Evolutionary conservation across 352 stramenopile genomes (phyloP).

Genomic region (Pythium graminicola): DNA sequence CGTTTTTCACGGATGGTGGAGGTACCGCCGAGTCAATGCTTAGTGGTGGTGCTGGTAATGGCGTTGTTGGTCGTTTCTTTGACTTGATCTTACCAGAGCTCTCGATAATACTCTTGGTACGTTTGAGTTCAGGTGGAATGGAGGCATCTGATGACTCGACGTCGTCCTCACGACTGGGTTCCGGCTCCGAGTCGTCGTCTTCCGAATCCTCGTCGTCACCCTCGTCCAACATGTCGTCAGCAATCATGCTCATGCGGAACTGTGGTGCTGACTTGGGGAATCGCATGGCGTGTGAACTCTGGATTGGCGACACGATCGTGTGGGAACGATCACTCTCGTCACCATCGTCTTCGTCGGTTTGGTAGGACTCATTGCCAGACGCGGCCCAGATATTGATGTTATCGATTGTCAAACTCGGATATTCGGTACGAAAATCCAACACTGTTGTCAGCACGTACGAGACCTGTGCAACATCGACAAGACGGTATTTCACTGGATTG

Average conservation of each 20-base stretch:
- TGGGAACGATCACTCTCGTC: slow-evolving; percentile 10
- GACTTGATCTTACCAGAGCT: neutral
- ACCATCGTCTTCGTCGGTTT: neutral
- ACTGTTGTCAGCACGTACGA: slow-evolving; percentile 66
- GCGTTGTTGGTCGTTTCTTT: slow-evolving; percentile 4
- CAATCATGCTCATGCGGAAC: slow-evolving; percentile 16
- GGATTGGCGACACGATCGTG: slow-evolving; percentile 24
- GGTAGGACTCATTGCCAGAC: slow-evolving; percentile 20
- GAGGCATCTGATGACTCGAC: slow-evolving; percentile 12
- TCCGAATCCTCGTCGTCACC: slow-evolving; percentile 10
- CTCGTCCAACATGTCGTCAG: slow-evolving; percentile 7
- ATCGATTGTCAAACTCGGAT: slow-evolving; percentile 27
- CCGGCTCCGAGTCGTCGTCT: neutral
- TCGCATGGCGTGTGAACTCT: slow-evolving; percentile 15
- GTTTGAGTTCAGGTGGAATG: slow-evolving; percentile 10
- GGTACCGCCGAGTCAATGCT: slow-evolving; percentile 34
- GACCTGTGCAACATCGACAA: slow-evolving; percentile 60
- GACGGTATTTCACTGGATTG: slow-evolving; percentile 11
- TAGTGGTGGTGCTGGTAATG: slow-evolving; percentile 6
- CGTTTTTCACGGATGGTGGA: slow-evolving; percentile 32
- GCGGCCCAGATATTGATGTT: slow-evolving; percentile 54
- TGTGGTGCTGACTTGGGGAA: slow-evolving; percentile 26
- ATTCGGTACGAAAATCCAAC: slow-evolving; percentile 60
- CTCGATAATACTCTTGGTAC: slow-evolving; percentile 9
- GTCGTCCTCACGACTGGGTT: neutral